Evolutionary conservation across 345 rosid species (phyloP), one percentile per base, ranked within the genome.

Genomic region (Triadica sebifera): DNA sequence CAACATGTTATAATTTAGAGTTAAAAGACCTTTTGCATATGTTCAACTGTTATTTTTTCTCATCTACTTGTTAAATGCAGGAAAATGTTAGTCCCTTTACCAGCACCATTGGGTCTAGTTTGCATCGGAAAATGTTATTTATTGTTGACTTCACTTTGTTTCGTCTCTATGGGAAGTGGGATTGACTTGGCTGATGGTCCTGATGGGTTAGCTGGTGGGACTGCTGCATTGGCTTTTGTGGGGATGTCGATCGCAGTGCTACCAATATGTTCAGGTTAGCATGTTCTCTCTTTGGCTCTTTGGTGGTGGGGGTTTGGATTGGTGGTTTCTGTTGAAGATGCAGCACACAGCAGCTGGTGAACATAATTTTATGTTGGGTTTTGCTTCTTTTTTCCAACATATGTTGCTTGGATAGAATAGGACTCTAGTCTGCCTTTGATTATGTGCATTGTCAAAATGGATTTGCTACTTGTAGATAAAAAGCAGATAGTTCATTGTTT

Each of bases 181-280:
- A 79, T 94, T 63, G 82, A 84, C 81, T 77, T 88, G 74, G 89
- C 93, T 1, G 93, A 94, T 83, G 90, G 92, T 80, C 92, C 88
- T 70, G 97, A 92, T 75, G 97, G 98, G 43, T 80, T 94, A 39
- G 95, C 93, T 55, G 97, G 93, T 66, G 98, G 98, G 58, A 80
- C 89, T 72, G 91, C 97, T 73, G 89, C 93, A 25, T 74, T 92
- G 84, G 90, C 95, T 75, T 92, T 94, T 74, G 70, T 89, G 58
- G 98, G 91, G 65, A 89, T 94, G 97, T 88, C 98, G 9, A 79
- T 92, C 12, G 89, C 91, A 50, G 98, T 87, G 83, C 97, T 94
- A 81, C 97, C 98, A 3, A 84, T 92, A 76, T 91, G 92, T 85
- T 77, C 97, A 49, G 97, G 98, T 94, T 70, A 80, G 94, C 86